Percentiles rank a stretch among this genome's conserved stretches.
Evolutionary conservation across 129 eudicot genomes (phyloP).

Genomic region (Sambucus nigra): DNA sequence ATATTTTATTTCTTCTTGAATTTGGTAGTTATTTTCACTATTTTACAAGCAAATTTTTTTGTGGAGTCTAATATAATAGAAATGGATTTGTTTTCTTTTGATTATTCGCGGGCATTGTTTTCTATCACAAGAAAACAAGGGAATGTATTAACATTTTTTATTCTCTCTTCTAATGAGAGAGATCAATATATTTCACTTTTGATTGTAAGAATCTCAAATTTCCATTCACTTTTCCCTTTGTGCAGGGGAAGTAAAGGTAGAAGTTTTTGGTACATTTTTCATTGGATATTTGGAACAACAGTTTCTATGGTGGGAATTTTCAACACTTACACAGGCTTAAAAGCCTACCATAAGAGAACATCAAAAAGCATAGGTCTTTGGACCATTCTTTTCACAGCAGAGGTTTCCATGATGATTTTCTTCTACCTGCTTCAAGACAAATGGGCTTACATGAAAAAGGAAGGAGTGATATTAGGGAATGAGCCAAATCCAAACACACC

Average conservation of each 20-base stretch:
- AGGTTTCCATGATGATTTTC: constrained; percentile 48
- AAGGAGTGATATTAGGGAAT: constrained; percentile 28
- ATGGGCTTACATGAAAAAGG: constrained; percentile 58
- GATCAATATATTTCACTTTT: no score
- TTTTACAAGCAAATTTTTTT: neutral
- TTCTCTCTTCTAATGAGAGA: no score
- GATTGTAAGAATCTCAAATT: no score
- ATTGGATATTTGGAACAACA: constrained; percentile 60
- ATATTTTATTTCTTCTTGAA: no score
- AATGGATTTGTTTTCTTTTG: no score
- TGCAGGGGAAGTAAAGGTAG: constrained; percentile 47
- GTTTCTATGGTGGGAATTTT: constrained; percentile 40
- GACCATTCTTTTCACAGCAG: constrained; percentile 54
- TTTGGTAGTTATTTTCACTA: no score
- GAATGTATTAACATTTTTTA: neutral
- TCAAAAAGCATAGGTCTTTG: constrained; percentile 41
- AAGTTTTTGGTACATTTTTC: constrained; percentile 46
- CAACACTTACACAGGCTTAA: constrained; percentile 61
- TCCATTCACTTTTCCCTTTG: neutral
- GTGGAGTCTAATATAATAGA: no score
- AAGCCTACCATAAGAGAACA: constrained; percentile 55
- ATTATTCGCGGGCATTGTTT: no score
- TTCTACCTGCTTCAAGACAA: constrained; percentile 67
- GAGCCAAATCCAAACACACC: constrained; percentile 16
- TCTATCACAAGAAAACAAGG: neutral